phyloP scores from a whole-genome alignment of 2,329 filamentous ascomycete species.

The Didymellaceae sp. region DNA sequence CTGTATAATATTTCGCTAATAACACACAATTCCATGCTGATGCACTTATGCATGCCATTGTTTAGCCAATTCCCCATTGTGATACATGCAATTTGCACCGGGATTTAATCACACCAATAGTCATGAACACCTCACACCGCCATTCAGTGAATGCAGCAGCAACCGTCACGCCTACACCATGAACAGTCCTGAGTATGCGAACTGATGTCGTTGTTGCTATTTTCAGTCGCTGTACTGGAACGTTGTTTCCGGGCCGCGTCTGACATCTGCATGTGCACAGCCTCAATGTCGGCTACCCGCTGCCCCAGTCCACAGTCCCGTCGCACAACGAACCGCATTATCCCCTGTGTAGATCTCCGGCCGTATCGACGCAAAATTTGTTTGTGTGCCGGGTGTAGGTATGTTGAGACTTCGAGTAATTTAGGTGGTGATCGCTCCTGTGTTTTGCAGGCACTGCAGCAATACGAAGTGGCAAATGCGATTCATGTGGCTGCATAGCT shows the following conservation, averaged over 20 bases:
- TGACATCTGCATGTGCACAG: slow-evolving; percentile 28
- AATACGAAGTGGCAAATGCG: slow-evolving; percentile 9
- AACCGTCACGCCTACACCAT: no score
- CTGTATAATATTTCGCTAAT: no score
- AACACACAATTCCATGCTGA: no score
- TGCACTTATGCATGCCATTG: no score
- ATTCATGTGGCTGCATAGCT: neutral
- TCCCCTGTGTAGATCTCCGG: slow-evolving; percentile 20
- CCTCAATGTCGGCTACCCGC: slow-evolving; percentile 20
- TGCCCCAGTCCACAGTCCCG: slow-evolving; percentile 5
- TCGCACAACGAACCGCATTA: slow-evolving; percentile 9
- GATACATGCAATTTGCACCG: no score
- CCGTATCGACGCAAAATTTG: neutral
- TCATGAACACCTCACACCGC: neutral
- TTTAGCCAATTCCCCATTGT: no score
- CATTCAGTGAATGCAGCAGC: no score
- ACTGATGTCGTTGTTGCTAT: slow-evolving; percentile 17
- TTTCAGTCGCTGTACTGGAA: slow-evolving; percentile 13
- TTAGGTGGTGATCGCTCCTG: slow-evolving; percentile 2
- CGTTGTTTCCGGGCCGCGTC: slow-evolving; percentile 22
- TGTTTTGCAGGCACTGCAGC: neutral
- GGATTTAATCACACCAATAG: neutral
- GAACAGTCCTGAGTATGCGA: neutral
- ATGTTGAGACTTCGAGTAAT: neutral
- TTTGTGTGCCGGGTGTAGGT: neutral